Evolutionary conservation across 2,329 filamentous ascomycete genomes (phyloP), one percentile per base, ranked within the genome.

Genomic region (Fusarium humuli): DNA sequence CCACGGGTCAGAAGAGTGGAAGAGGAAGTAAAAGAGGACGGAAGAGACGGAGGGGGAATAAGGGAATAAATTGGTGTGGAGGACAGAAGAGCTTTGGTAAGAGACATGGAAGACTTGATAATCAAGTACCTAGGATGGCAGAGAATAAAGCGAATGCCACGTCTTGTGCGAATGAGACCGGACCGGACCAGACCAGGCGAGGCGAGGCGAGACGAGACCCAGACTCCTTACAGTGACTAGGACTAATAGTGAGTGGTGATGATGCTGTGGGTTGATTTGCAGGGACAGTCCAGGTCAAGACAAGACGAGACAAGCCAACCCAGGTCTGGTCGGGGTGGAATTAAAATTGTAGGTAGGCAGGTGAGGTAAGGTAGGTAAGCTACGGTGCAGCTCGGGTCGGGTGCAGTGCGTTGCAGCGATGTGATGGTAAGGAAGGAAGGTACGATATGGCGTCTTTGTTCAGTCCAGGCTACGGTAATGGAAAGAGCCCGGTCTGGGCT

Each of bases 71-170:
- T 62, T 57, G 23, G 42, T 67, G 69, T 61, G 65, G 57, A 58
- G 62, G 71, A 61, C 66, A 66, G 52, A 59, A 57, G 45, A 69
- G 34, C 55, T 22, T 22, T n/a, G 37, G 34, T 52, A 62, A 70
- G 59, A 45, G 57, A 67, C 54, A 66, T 45, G 56, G 66, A 57
- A 66, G 60, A 57, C 52, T 61, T 48, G 61, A 57, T 41, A 53
- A 62, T 42, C 34, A 65, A 64, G 62, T 61, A 37, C 34, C 18
- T 37, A 37, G 34, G 34, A 37, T 37, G 34, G 53, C 46, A 67
- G 61, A 67, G 67, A 63, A 69, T 63, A 73, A 69, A 65, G 61
- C 53, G 62, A 72, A 74, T 73, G 73, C 73, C 71, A 75, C 69
- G 73, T 69, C 72, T 74, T 65, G 70, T 72, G 70, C 59, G 69